Conservation (phyloP, 2,329 filamentous ascomycete genomes). For the Penicillium sp. region DNA sequence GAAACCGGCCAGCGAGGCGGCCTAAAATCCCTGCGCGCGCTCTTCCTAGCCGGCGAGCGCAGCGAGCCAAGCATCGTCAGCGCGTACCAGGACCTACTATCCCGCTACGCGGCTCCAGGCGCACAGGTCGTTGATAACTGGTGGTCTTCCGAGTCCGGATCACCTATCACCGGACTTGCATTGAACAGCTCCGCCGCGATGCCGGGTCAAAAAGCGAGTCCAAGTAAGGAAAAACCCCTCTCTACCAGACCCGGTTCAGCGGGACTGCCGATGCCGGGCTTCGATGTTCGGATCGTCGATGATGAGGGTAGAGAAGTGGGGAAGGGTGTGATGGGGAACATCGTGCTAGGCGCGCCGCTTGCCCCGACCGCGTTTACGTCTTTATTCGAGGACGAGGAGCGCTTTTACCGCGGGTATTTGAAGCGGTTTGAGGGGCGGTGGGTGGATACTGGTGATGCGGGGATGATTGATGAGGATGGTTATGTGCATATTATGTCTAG, state of each 20-base stretch:
- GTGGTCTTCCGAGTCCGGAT: conserved; percentile 75
- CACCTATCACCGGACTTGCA: conserved; percentile 69
- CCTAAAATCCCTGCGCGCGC: conserved; percentile 69
- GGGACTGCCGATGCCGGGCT: conserved; percentile 89
- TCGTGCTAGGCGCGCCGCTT: conserved; percentile 80
- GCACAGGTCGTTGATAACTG: conserved; percentile 72
- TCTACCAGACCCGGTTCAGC: conserved; percentile 81
- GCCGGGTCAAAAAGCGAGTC: conserved; percentile 37
- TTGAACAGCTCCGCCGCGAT: conserved; percentile 65
- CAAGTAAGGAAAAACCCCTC: conserved; percentile 51
- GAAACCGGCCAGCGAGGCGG: conserved; percentile 69
- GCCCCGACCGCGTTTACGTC: conserved; percentile 85
- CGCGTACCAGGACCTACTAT: conserved; percentile 76
- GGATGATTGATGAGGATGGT: conserved; percentile 77
- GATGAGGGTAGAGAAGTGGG: conserved; percentile 74
- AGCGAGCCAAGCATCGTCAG: conserved; percentile 85
- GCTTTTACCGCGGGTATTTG: conserved; percentile 85
- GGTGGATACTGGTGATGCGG: conserved; percentile 90
- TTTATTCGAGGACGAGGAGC: conserved; percentile 81
- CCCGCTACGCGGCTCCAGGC: conserved; percentile 65
- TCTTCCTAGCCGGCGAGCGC: conserved; percentile 88
- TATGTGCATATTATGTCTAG: conserved; percentile 67
- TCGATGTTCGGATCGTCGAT: conserved; percentile 83
- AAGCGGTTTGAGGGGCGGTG: conserved; percentile 79
- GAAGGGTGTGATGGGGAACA: conserved; percentile 84